Evolutionary conservation across 2,329 filamentous ascomycete genomes (phyloP), one percentile per base, ranked within the genome.

Genomic region (Botrytis tulipae): DNA sequence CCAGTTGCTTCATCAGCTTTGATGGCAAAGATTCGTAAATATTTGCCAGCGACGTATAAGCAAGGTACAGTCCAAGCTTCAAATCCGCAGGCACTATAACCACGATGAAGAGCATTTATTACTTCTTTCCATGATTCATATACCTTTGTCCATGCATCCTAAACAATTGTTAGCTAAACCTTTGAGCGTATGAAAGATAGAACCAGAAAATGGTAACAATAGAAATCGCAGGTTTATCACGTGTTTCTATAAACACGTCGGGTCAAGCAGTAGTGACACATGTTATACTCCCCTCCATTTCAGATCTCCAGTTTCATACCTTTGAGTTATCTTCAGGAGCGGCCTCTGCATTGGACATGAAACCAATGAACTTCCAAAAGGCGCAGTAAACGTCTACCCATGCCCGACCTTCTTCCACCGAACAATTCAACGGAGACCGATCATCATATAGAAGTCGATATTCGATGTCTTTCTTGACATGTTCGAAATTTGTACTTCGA

Each of bases 61-160:
- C 93, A 95, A 5, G 96, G 95, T 70, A 99, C 90, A 0, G 94
- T 96, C 95, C 96, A 99, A 46, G 94, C 91, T 76, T 93, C 91
- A 78, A 98, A 93, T 4, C 89, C 87, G 72, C 87, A 86, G 76
- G 88, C 91, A 51, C 90, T 91, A 81, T 98, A 98, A 46, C 94
- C 94, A 77, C 94, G 89, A 73, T 95, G 91, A 57, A 98, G 85
- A 66, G 87, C 85, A 76, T 92, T 92, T 63, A 92, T 89, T 75
- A 98, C 81, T 59, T 97, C 93, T 80, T 93, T 97, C 95, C 96
- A 98, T 18, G 90, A 85, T 75, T 94, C 92, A 80, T 97, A 99
- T 0, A 95, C 92, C 72, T 88, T 91, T n/a, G 87, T 87, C 91
- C 93, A 97, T 68, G 77, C 76, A 72, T 54, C 54, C 67, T 70